Evolutionary conservation across 2,329 filamentous ascomycete species (phyloP), one percentile per base, ranked within the genome.

Genomic region (Fusarium setosum): DNA sequence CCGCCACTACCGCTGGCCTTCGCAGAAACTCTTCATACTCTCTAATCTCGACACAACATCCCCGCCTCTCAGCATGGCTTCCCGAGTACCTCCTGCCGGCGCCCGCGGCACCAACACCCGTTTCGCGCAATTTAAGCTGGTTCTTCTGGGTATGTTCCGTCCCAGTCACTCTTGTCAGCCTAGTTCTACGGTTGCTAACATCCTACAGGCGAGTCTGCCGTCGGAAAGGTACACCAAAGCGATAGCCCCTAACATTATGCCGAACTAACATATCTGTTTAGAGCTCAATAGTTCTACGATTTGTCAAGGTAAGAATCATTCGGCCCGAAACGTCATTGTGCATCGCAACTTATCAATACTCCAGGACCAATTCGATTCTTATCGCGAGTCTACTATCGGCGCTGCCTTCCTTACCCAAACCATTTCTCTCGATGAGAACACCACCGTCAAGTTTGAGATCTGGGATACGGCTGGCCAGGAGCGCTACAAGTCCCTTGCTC

Each of bases 401-500:
- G 96, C 96, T 73, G 96, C 96, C 71, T 99, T 99, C 86, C 88
- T 99, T 71, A 99, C 96, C 74, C 96, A 99, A 82, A 99, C 96
- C 72, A 97, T 99, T 79, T 95, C 95, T 59, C 91, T 99, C 80
- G 95, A 98, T 79, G 96, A 98, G 77, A 96, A 90, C 81, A 98
- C 96, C 61, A 99, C 96, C 56, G 95, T 99, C 81, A 99, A 99
- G 85, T 99, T 99, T 76, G 96, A 99, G 82, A 99, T 99, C 77
- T 99, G 96, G 94, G 94, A 97, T 81, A 99, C 96, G 10, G 96
- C 96, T 66, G 96, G 96, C 67, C 96, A 99, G 83, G 96, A 99
- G 82, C 90, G 96, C 76, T 99, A 98, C 88, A 98, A 98, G 86
- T 98, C 96, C 12, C 86, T 99, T 70, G 96, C 96, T 31, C 96